phyloP scores from a whole-genome alignment of 2,329 filamentous ascomycete genomes.

The Helotiales sp. region DNA sequence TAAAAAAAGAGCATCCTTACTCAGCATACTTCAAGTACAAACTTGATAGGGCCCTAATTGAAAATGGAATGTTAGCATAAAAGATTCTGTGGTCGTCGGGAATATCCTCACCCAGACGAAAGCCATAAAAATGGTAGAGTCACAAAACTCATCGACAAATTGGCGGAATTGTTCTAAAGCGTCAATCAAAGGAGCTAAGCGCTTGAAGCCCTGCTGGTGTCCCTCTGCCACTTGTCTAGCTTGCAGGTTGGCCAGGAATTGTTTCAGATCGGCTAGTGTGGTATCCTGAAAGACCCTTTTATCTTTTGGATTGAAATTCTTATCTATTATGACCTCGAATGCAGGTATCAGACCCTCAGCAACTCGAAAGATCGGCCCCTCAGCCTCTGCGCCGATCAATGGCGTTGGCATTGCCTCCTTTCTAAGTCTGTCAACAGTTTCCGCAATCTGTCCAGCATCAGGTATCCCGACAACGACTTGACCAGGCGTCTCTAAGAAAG shows the following conservation, averaged over 20 bases:
- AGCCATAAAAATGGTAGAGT: slow-evolving; percentile 31
- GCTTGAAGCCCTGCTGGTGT: slow-evolving; percentile 29
- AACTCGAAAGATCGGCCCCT: background rate
- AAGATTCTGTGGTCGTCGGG: background rate
- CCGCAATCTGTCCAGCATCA: slow-evolving; percentile 1
- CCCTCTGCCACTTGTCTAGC: slow-evolving; percentile 30
- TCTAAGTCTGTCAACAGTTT: background rate
- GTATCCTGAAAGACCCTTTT: slow-evolving; percentile 1
- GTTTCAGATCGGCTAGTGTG: slow-evolving; percentile 1
- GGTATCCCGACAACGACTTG: background rate
- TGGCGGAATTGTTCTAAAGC: slow-evolving; percentile 38
- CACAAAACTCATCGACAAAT: slow-evolving; percentile 37
- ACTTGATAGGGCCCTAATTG: slow-evolving; percentile 36
- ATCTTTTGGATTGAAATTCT: slow-evolving; percentile 2
- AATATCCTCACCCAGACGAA: slow-evolving; percentile 32
- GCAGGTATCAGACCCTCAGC: background rate
- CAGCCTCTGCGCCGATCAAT: background rate
- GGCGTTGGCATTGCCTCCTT: background rate
- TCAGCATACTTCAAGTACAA: slow-evolving; percentile 32
- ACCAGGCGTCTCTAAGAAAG: background rate
- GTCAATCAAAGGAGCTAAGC: slow-evolving; percentile 33
- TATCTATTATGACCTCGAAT: background rate
- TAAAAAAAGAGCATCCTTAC: background rate
- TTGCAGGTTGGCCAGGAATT: slow-evolving; percentile 22
- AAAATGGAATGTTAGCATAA: background rate